Conservation (phyloP, 495 filamentous ascomycete genomes). For the Penicillium manginii region DNA sequence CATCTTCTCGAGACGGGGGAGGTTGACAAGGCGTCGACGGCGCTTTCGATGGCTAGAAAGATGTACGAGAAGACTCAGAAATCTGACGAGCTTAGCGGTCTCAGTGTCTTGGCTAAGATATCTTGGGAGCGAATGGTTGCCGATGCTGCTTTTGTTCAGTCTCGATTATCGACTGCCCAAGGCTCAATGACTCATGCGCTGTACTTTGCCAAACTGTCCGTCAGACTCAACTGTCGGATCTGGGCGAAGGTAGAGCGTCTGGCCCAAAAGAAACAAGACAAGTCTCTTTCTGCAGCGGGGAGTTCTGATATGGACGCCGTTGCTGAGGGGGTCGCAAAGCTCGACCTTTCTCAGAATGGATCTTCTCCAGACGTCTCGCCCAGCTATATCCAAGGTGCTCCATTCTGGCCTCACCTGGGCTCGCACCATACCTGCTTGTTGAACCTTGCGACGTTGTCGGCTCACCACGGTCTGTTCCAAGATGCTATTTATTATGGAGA, state of each 20-base stretch:
- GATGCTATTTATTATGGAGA: conserved; percentile 91
- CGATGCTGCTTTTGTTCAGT: conserved; percentile 61
- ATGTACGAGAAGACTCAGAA: conserved; percentile 44
- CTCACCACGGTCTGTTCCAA: conserved; percentile 81
- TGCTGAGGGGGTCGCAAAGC: conserved; percentile 47
- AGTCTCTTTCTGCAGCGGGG: conserved; percentile 19
- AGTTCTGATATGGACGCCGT: conserved; percentile 45
- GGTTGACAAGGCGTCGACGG: conserved; percentile 52
- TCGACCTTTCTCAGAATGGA: conserved; percentile 40
- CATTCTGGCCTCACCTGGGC: conserved; percentile 80
- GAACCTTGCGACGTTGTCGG: conserved; percentile 74
- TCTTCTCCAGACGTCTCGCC: conserved; percentile 28
- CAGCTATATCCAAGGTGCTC: conserved; percentile 57
- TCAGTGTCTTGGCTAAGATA: conserved; percentile 39
- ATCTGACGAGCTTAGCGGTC: conserved; percentile 30
- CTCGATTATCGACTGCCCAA: conserved; percentile 63
- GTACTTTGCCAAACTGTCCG: conserved; percentile 65
- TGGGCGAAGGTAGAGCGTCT: conserved; percentile 70
- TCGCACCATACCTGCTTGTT: conserved; percentile 69
- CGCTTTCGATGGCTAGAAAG: conserved; percentile 33
- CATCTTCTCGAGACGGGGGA: conserved; percentile 72
- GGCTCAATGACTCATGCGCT: conserved; percentile 68
- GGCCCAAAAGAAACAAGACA: conserved; percentile 41
- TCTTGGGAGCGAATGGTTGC: conserved; percentile 51
- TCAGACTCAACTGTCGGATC: conserved; percentile 67